Base-by-base conservation (phyloP, 768 basidiomycete genomes). In the Kwoniella europaea region DNA sequence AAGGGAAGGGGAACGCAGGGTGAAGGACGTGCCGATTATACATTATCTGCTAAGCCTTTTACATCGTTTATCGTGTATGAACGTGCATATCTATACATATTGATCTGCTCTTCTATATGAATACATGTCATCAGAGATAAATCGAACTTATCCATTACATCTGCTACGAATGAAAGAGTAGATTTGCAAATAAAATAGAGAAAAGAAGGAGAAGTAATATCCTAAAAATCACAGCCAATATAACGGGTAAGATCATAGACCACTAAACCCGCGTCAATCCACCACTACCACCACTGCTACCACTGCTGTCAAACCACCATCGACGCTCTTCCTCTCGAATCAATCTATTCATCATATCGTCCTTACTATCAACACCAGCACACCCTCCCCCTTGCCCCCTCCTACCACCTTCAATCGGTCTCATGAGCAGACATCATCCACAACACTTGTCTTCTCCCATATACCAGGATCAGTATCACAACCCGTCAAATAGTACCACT, bases 401-500 rank as follows among this genome's bases (percentile, higher is more conserved):
- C 46, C 15, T 29, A 27, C 24, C 61, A 64, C 50, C 63, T 15
- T 41, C 65, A 55, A 57, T 55, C 65, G 67, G 67, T 63, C 67
- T 68, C 67, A 68, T 68, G 67, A 68, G 67, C 61, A 62, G 67
- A 68, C 61, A 68, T 68, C 60, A 68, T 22, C 67, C 63, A 22
- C 60, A 62, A 52, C 67, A 63, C 42, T 54, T 62, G 60, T 68
- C 67, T 54, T 56, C 67, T 63, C 61, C 67, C 22, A 44, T 61
- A 63, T 61, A 62, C 46, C 59, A 68, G 18, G 18, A 59, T 9
- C 66, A 61, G 29, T 27, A 64, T 55, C 63, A 65, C 13, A 68
- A 68, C 61, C 59, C 61, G 41, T 63, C 27, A 60, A 56, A 63
- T 20, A 50, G n/a, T 54, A 68, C 67, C 60, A 43, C 22, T 41